Conservation (phyloP, 352 stramenopile genomes). For the Pythium apleroticum region DNA sequence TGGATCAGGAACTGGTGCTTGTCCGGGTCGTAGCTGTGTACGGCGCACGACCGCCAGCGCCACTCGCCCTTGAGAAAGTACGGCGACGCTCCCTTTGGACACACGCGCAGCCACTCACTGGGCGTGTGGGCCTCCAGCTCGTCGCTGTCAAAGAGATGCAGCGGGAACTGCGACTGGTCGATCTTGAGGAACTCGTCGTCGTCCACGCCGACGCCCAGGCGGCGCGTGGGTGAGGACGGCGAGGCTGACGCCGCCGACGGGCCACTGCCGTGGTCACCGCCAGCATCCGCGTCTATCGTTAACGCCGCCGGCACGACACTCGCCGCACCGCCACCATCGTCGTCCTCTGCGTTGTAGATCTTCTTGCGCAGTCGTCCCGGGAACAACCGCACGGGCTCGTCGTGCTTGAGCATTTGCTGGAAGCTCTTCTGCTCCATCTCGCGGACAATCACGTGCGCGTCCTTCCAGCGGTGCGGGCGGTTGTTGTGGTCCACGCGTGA, state of each 20-base stretch:
- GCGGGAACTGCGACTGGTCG: conserved; percentile 89
- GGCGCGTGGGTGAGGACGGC: not conserved
- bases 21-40: conserved; percentile 64
- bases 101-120: conserved; percentile 68
- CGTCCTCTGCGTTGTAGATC: conserved; percentile 34
- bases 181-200: conserved; percentile 82
- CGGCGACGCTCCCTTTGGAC: conserved; percentile 53
- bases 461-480: conserved; percentile 84
- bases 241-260: not conserved
- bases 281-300: not conserved
- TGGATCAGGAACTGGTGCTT: conserved; percentile 80
- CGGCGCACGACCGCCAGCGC: conserved; percentile 72
- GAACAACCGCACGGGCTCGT: conserved; percentile 54
- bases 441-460: conserved; percentile 53
- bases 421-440: conserved; percentile 65
- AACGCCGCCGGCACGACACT: conserved; percentile 9
- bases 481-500: conserved; percentile 86
- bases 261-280: not conserved
- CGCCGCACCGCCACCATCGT: not conserved
- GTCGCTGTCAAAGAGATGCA: conserved; percentile 90
- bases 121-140: conserved; percentile 78
- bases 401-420: conserved; percentile 53
- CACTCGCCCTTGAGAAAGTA: conserved; percentile 88
- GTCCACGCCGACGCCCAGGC: conserved; percentile 20
- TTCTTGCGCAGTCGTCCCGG: conserved; percentile 56